Percentiles rank a stretch among this genome's conserved stretches.
These are phyloP conservation scores for Geopyxis carbonaria DNA, from an alignment of 495 filamentous ascomycete species.

Conservation along the genomic window DNA sequence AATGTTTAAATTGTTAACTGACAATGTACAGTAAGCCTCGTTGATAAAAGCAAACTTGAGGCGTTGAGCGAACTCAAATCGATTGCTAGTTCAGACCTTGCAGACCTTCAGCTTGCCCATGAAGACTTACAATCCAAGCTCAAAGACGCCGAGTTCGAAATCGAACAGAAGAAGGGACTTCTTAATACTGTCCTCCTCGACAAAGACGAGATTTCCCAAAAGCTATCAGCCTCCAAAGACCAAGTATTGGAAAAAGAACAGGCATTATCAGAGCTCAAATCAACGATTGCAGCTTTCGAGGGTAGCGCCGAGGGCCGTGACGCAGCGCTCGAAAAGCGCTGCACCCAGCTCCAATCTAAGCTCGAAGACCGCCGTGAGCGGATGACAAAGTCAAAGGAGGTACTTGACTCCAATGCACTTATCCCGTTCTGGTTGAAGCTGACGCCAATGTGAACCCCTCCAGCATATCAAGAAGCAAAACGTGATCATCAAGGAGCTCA, in stretches of 20 bases:
- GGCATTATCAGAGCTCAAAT: constrained; percentile 22
- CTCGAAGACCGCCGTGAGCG: constrained; percentile 25
- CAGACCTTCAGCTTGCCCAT: constrained; percentile 32
- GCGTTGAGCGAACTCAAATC: constrained; percentile 34
- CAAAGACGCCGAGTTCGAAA: constrained; percentile 25
- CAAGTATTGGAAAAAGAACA: constrained; percentile 24
- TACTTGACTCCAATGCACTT: constrained; percentile 10
- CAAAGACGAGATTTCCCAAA: constrained; percentile 24
- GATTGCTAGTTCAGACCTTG: constrained; percentile 30
- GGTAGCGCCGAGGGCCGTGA: constrained; percentile 25
- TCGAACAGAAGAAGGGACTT: constrained; percentile 29
- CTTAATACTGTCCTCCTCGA: constrained; percentile 28
- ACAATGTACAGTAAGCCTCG: constrained; percentile 28
- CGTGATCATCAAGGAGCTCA: constrained; percentile 40
- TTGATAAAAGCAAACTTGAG: constrained; percentile 35
- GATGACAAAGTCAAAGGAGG: constrained; percentile 25
- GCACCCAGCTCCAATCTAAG: constrained; percentile 22
- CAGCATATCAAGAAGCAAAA: constrained; percentile 48
- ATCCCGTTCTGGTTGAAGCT: background rate
- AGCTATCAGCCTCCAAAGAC: constrained; percentile 24
- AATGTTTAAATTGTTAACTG: too few relatives aligned
- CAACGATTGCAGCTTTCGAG: constrained; percentile 24
- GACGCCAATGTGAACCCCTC: constrained; percentile 10
- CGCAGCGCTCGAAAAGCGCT: constrained; percentile 23
- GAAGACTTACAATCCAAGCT: constrained; percentile 22